Base-by-base conservation (phyloP, 768 basidiomycete species). In the Xerocomus potaroensis region DNA sequence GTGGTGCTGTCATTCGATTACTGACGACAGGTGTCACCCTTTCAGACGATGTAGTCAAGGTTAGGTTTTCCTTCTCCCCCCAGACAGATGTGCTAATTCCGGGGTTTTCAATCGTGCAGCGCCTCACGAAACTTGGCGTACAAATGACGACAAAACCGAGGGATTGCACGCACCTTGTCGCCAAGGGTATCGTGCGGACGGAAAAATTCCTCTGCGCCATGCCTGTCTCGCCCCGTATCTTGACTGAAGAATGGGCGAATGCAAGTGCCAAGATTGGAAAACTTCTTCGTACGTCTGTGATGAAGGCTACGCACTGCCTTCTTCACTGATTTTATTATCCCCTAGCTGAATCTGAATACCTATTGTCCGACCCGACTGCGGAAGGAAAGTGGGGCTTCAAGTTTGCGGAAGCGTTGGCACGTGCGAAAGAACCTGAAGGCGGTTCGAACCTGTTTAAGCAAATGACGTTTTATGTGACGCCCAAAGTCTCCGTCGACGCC, bases 201-300 rank as follows among this genome's bases (percentile, higher is more conserved):
- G 87, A 92, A 60, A 96, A 95, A 63, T 87, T 95, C 60, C 72
- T 96, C 0, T 82, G 81, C 55, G 89, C 88, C 0, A 69, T 95
- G 54, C 73, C 86, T 0, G 65, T 65, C 1, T 79, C 76, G 0
- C 83, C 87, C 0, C 73, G 71, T 50, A 71, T 94, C 38, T 66
- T 96, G 18, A 77, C 73, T 3, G 73, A 75, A 43, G 69, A 77
- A 27, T 96, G 92, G 93, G 76, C 86, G 5, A 70, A 63, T 5
- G 75, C 76, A 0, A 86, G 79, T 10, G 75, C 78, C 4, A 72
- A 71, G 24, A 72, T 73, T 7, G 78, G 76, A 34, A 70, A 68
- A 30, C 67, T 93, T 5, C 69, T 91, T 22, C 75, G 91, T 90
- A 55, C 49, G 84, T 74, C 7, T 19, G n/a, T 10, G 19, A 2